phyloP scores from a whole-genome alignment of 192 early-diverging fungal species.

The Coemansia sp. region DNA sequence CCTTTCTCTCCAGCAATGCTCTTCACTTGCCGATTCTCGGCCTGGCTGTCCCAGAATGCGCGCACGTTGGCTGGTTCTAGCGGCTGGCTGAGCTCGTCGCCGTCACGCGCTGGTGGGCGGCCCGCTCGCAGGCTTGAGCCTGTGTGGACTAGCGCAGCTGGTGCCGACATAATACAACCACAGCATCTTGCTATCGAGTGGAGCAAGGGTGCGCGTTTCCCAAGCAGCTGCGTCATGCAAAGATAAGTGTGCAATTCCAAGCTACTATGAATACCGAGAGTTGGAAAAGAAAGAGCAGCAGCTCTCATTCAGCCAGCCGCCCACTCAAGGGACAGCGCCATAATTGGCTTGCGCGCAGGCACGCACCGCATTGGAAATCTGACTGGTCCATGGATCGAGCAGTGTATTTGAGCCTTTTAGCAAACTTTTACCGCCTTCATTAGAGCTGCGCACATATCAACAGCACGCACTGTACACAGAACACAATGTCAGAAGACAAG shows the following conservation, averaged over 20 bases:
- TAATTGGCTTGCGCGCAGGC: neutral
- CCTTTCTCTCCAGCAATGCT: neutral
- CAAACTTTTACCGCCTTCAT: no score
- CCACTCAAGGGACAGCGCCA: neutral
- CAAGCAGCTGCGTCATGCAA: neutral
- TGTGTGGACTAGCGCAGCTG: slow-evolving; percentile 10
- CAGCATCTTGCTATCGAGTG: neutral
- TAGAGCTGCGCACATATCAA: no score
- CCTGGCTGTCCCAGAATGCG: slow-evolving; percentile 27
- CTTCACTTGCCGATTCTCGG: neutral
- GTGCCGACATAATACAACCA: neutral
- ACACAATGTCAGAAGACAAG: slow-evolving; percentile 7
- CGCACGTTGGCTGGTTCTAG: slow-evolving; percentile 40
- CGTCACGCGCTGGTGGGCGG: slow-evolving; percentile 27
- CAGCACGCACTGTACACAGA: neutral
- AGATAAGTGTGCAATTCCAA: neutral
- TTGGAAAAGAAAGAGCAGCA: neutral
- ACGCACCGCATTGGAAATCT: neutral
- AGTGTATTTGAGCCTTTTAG: no score
- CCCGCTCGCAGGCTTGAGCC: neutral
- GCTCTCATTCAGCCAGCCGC: no score
- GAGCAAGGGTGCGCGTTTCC: neutral
- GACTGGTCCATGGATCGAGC: no score
- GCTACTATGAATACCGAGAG: neutral
- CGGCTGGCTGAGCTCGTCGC: slow-evolving; percentile 46